Evolutionary conservation across 2,329 filamentous ascomycete genomes (phyloP), one percentile per base, ranked within the genome.

Genomic region (Thermomyces lanuginosus): DNA sequence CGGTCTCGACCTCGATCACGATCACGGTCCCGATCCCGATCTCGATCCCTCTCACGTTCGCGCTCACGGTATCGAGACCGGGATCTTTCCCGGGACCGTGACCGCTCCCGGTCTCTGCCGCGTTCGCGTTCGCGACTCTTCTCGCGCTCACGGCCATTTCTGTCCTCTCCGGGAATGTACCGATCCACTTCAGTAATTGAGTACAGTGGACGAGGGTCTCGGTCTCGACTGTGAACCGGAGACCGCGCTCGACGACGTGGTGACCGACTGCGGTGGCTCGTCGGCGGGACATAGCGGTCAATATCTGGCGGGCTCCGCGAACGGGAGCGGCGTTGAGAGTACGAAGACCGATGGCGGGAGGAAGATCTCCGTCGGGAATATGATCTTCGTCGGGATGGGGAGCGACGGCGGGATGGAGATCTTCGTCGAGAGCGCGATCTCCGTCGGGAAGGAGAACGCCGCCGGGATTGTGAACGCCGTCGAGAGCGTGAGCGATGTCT

Each of bases 111-210:
- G 5, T 36, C 30, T 6, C 39, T 16, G 9, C 36, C 33, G 20
- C 28, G 24, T 26, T 32, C 35, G 17, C 31, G 21, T 4, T 29
- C 22, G 15, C 30, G n/a, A n/a, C n/a, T n/a, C n/a, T n/a, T 23
- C 11, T 27, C 20, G 6, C 29, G 24, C 15, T 29, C 27, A 20
- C n/a, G n/a, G n/a, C n/a, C n/a, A n/a, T n/a, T n/a, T n/a, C n/a
- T n/a, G n/a, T n/a, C n/a, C n/a, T n/a, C 49, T 9, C 42, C 47
- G 22, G 58, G 58, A 12, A 60, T 49, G 34, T 61, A 61, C 13
- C 58, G 49, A 36, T 61, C 57, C 34, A 59, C 55, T 15, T 55
- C 51, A 5, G 45, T 38, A 28, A 51, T 44, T n/a, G n/a, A n/a
- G n/a, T n/a, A n/a, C n/a, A n/a, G n/a, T n/a, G n/a, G n/a, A 10